phyloP scores from a whole-genome alignment of 768 basidiomycete genomes.

The Rhizopogon vesiculosus region DNA sequence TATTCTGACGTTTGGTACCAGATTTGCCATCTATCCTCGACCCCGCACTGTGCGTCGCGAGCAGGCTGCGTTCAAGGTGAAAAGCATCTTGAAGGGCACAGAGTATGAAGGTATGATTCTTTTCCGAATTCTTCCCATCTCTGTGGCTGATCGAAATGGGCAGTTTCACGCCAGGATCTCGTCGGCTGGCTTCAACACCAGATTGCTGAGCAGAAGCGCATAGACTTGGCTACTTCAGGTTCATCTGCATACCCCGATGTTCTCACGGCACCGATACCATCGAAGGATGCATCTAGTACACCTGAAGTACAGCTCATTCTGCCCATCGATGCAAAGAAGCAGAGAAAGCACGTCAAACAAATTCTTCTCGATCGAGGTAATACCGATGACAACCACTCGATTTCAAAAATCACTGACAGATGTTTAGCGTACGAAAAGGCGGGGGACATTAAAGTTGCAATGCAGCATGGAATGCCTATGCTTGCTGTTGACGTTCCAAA shows the following conservation, averaged over 20 bases:
- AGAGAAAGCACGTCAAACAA: slow-evolving; percentile 66
- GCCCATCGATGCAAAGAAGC: slow-evolving; percentile 68
- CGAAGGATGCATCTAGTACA: slow-evolving; percentile 29
- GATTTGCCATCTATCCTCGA: slow-evolving; percentile 48
- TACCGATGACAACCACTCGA: slow-evolving; percentile 1
- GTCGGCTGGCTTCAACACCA: slow-evolving; percentile 72
- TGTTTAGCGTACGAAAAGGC: slow-evolving; percentile 58
- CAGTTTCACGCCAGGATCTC: slow-evolving; percentile 63
- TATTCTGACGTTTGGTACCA: slow-evolving; percentile 40
- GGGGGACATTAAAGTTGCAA: slow-evolving; percentile 50
- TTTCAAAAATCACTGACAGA: neutral
- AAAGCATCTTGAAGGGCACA: slow-evolving; percentile 74
- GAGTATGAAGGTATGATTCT: slow-evolving; percentile 61
- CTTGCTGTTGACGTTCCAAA: slow-evolving; percentile 69
- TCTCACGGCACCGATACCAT: slow-evolving; percentile 24
- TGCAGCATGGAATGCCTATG: slow-evolving; percentile 58
- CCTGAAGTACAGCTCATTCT: slow-evolving; percentile 61
- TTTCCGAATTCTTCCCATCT: neutral
- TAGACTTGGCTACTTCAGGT: slow-evolving; percentile 63
- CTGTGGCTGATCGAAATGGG: slow-evolving; percentile 11
- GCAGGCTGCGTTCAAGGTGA: slow-evolving; percentile 72
- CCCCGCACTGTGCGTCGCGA: slow-evolving; percentile 55
- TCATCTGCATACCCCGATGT: slow-evolving; percentile 40
- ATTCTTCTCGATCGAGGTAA: slow-evolving; percentile 65
- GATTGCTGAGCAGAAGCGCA: slow-evolving; percentile 74